Evolutionary conservation across 2,329 filamentous ascomycete species (phyloP), one percentile per base, ranked within the genome.

Genomic region (Aspergillus sp.): DNA sequence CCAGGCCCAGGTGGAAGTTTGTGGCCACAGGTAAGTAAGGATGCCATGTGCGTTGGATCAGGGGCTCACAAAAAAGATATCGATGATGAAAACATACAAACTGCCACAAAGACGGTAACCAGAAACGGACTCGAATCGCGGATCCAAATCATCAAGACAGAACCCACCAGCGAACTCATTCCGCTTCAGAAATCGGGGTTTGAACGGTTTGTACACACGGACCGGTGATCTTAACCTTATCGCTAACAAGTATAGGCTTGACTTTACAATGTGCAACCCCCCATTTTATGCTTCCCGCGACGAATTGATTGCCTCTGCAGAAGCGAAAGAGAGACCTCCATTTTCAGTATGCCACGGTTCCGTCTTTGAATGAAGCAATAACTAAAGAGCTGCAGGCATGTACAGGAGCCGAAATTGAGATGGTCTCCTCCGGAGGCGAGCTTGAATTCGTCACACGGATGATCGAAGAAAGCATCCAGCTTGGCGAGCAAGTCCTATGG

Each of bases 231-330:
- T 5, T 10, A 12, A 41, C 47, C 46, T 55, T 41, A 47, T 44
- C 33, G 17, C 37, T 39, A 17, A 39, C 17, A 12, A 46, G 10
- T 17, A 60, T 7, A 75, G 73, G 3, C 74, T 95, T 39, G 84
- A 91, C 62, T 96, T 97, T 64, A 83, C 81, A 49, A 94, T 97
- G 83, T 91, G 86, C 54, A 98, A 98, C 57, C 93, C 93, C 0
- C 93, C 93, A 0, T 98, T 98, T 70, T 97, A 96, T 72, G 68
- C 75, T n/a, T 90, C 87, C 0, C 71, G 78, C 3, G 68, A 76
- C 4, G 89, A 94, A 44, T 80, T 96, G 67, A 56, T 77, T 3
- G 69, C 73, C 3, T 85, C 84, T 1, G 85, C 87, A 0, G 66
- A 74, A 13, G 68, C 76, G 33, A 95, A 96, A 65, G 69, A 76